Base-by-base conservation (phyloP, 2,329 filamentous ascomycete species). In the Botrytis medusae region DNA sequence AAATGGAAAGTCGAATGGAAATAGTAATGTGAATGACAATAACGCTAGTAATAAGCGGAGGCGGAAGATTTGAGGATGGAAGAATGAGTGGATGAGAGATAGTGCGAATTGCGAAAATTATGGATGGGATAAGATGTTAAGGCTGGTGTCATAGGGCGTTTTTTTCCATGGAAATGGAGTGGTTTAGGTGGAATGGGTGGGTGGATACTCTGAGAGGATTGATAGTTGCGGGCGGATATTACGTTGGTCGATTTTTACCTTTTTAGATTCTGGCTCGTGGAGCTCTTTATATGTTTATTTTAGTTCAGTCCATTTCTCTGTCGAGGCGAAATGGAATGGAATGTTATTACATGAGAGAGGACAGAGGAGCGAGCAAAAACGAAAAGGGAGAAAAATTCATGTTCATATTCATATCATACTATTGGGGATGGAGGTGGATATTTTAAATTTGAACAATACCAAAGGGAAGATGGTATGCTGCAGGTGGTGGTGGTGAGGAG, bases 11-110 rank as follows among this genome's bases (percentile, higher is more conserved):
- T 64, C 42, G 16, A 64, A 57, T 32, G 62, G 51, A n/a, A 37
- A 40, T n/a, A 40, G 22, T 22, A n/a, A 48, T 68, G 64, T 18
- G n/a, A 32, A 68, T 44, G 65, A 65, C 12, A 73, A 71, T 63
- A 72, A 67, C 25, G 71, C 74, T 48, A 62, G 74, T n/a, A 78
- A 57, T 59, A 79, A 78, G 62, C 77, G 73, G 48, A 74, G 77
- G 44, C 64, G 78, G 72, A 78, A 75, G 73, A 76, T 74, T 44
- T 79, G 69, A 78, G 69, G 6, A 34, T 32, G 29, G 34, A 40
- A n/a, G 2, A 25, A 37, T 32, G 54, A 60, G 32, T 34, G 37
- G 8, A 8, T 32, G n/a, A 29, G 61, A 37, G 42, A 25, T 9
- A 37, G 29, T 37, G 20, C 12, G n/a, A 37, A 32, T 9, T 8